Evolutionary conservation across 306 rosid species (phyloP).

Genomic region (Echinosophora koreensis): DNA sequence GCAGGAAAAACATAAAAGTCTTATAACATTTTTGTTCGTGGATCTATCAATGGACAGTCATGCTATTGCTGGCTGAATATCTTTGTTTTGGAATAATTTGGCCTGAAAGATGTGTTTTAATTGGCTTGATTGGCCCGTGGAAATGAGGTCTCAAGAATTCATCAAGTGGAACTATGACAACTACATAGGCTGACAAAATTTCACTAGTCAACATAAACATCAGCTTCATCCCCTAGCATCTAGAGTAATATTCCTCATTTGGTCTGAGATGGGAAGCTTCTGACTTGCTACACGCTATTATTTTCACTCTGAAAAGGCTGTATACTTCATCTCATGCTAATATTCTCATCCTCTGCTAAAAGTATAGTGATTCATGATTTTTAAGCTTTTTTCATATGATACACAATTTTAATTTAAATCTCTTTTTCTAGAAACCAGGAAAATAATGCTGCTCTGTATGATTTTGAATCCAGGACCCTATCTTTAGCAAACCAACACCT

Average conservation of each 20-base stretch:
- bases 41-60: constrained; percentile 28
- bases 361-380: not conserved
- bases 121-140: not conserved
- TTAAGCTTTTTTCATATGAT: too few species aligned
- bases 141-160: constrained; percentile 32
- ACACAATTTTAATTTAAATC: not conserved
- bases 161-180: constrained; percentile 21
- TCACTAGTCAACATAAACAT: not conserved
- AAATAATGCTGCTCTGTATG: not conserved
- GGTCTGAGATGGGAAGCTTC: constrained; percentile 7
- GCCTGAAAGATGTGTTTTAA: not conserved
- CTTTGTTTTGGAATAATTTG: not conserved
- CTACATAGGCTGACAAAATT: not conserved
- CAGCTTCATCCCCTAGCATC: not conserved
- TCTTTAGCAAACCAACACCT: not conserved
- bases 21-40: not conserved
- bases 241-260: not conserved
- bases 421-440: not conserved
- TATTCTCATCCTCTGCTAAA: not conserved
- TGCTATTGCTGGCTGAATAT: not conserved
- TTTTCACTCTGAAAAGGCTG: not conserved
- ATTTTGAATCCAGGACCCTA: not conserved
- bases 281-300: not conserved
- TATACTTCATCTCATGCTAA: not conserved
- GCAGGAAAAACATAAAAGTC: not conserved